Evolutionary conservation across 345 rosid genomes (phyloP), one percentile per base, ranked within the genome.

Genomic region (Corymbia maculata): DNA sequence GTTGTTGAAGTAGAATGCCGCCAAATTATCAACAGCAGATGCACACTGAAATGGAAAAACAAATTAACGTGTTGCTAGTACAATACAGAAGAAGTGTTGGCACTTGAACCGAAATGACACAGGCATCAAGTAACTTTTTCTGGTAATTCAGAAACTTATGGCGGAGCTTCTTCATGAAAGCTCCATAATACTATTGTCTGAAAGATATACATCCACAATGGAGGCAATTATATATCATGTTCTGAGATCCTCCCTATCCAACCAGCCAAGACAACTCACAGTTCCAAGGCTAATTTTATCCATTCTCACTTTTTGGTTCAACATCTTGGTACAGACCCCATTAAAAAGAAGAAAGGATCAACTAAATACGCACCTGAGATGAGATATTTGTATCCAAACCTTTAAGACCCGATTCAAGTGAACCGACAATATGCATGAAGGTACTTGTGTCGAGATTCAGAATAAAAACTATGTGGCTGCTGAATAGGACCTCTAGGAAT

Each of bases 351-450:
- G 28, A 52, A 52, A 15, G 42, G 85, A 86, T 85, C 51, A 49
- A 11, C 64, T 26, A 85, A 89, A 52, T 87, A 86, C 95, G 85
- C 70, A 97, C 99, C 98, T 98, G 99, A 87, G 98, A 93, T 87
- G 98, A 97, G 91, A 98, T 98, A 91, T 90, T 94, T 26, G 97
- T 91, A 92, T 98, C 99, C 90, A 98, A 92, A 55, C 98, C 99
- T 92, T 95, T 97, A 88, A 98, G 96, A 86, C 99, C 99, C 61
- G 99, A 98, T 92, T 97, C 99, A 89, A 98, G 98, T 66, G 99
- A 98, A 53, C 98, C 95, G 49, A 95, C 97, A 16, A 98, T 93
- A 92, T 98, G 99, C 97, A 92, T 94, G 90, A 98, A 98, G 89
- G 99, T 95, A 88, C 94, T 94, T 24, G 97, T 92, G 90, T 96